Conservation (phyloP, 2,329 filamentous ascomycete genomes). For the Trichoderma breve region DNA sequence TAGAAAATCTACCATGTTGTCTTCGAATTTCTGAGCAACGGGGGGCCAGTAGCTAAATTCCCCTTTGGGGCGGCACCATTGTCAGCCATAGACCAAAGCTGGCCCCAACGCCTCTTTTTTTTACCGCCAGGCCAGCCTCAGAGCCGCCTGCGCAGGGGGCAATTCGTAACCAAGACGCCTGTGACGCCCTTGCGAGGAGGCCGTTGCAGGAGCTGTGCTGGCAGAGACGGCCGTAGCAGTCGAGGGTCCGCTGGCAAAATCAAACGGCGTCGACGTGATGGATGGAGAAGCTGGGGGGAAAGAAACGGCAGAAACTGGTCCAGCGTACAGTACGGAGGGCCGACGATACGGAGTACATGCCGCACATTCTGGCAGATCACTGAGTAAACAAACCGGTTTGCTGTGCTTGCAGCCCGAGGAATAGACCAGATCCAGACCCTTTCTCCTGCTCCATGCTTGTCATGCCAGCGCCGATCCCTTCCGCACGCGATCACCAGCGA, state of each 20-base stretch:
- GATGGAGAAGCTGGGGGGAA: background rate
- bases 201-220: background rate
- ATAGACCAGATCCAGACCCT: constrained; percentile 5
- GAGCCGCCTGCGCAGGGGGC: background rate
- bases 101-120: background rate
- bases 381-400: constrained; percentile 8
- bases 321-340: background rate
- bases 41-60: background rate
- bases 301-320: too few species aligned
- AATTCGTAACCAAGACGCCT: background rate
- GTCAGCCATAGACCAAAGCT: background rate
- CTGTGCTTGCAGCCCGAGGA: background rate
- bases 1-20: background rate
- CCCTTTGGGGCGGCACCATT: background rate
- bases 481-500: constrained; percentile 23
- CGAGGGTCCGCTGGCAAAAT: background rate
- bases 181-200: background rate
- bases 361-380: background rate
- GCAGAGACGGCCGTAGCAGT: background rate
- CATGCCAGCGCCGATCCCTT: constrained; percentile 25
- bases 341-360: background rate
- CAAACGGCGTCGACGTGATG: background rate
- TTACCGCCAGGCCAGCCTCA: background rate
- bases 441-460: constrained; percentile 3
- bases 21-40: too few species aligned